Base-by-base conservation (phyloP, 352 stramenopile genomes). In the Thalassiosira exigua region DNA sequence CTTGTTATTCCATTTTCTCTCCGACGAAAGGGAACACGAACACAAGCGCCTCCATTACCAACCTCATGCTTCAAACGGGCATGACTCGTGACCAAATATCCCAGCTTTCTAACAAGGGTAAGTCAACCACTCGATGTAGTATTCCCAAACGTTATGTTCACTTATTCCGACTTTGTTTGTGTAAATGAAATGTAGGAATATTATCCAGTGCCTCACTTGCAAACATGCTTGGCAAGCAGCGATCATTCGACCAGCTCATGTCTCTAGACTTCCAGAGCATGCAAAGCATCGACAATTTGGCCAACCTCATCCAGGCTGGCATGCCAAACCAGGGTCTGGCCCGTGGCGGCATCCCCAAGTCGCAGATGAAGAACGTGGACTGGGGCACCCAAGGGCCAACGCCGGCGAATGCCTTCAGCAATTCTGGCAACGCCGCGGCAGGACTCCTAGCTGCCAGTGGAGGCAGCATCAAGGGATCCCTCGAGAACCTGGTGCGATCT, bases 211-310 rank as follows among this genome's bases (percentile, higher is more conserved):
- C 46, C 11, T 91, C 84, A n/a, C 62, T 94, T 29, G 79, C 81
- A 12, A 87, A 92, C 32, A 86, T 91, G 76, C 73, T 90, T 29
- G 61, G 79, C 0, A 88, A 88, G 26, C 75, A 91, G 57, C 88
- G 77, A 14, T 88, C 71, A 17, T 90, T 94, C 65, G 90, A 94
- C 75, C 84, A 78, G 36, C 71, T 94, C 22, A 93, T 94, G 77
- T 84, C 72, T 27, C 54, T 95, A 11, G 89, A 95, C 48, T 91
- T 94, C 61, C 90, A 94, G 67, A 87, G 75, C 33, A 74, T 95
- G 29, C 89, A 94, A 60, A 90, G 76, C 26, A 94, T 95, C 80
- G 87, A 93, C 69, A 91, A 93, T 56, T 61, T 93, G 0, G 85
- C 88, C 3, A 92, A 90, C 54, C 61, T 93, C 11, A 90, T 93